phyloP scores from a whole-genome alignment of 352 stramenopile species.

The Phytopythium mirpurense region DNA sequence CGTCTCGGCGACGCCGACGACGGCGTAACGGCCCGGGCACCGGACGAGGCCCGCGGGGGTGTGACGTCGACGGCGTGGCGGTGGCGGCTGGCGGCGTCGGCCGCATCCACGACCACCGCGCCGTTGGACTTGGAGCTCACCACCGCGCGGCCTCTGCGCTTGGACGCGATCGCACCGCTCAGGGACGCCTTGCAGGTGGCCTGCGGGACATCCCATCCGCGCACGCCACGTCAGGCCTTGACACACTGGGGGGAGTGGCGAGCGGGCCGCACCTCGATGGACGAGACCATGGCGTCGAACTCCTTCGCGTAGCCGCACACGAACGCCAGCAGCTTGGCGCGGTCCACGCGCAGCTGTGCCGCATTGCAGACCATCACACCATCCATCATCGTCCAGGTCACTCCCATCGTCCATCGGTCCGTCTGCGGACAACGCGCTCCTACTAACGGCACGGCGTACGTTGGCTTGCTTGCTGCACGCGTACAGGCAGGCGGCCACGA shows the following conservation, averaged over 20 bases:
- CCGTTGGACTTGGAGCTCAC: background rate
- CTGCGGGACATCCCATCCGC: too few relatives aligned
- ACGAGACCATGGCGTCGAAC: conserved; percentile 66
- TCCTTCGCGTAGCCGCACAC: conserved; percentile 53
- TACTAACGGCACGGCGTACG: conserved; percentile 8
- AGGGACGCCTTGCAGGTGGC: conserved; percentile 36
- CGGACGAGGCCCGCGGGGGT: background rate
- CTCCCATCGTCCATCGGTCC: background rate
- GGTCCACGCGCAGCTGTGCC: conserved; percentile 50
- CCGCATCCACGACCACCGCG: background rate
- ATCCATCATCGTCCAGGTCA: too few relatives aligned
- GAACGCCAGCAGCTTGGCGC: conserved; percentile 43
- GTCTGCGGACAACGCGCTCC: too few relatives aligned
- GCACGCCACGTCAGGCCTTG: too few relatives aligned
- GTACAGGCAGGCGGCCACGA: conserved; percentile 61
- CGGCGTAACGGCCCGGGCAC: background rate
- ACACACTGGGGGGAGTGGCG: too few relatives aligned
- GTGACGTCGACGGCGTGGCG: background rate
- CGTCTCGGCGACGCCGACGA: conserved; percentile 13
- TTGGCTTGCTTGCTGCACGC: conserved; percentile 62
- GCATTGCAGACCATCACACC: background rate
- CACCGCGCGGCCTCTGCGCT: conserved; percentile 12
- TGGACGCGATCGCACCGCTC: conserved; percentile 29
- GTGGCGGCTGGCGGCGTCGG: background rate
- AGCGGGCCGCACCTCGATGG: conserved; percentile 34